Evolutionary conservation across 441 rosid species (phyloP).

Genomic region (Manihot esculenta): DNA sequence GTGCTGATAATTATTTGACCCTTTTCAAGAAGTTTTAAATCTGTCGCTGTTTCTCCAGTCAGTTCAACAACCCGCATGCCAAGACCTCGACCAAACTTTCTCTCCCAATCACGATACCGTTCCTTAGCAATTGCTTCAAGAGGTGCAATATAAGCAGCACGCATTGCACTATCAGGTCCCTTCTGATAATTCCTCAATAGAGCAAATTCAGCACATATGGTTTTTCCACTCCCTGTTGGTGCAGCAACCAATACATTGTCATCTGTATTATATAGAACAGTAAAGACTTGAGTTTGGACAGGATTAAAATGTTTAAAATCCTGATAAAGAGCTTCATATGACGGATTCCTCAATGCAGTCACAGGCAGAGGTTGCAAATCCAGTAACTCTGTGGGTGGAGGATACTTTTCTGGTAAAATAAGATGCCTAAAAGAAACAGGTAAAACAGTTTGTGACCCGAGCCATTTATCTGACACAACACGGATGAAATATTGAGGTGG

Average conservation of each 20-base stretch:
- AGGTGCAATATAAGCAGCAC: constrained; percentile 89
- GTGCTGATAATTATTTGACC: constrained; percentile 86
- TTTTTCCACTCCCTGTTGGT: constrained; percentile 97
- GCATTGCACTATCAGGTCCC: constrained; percentile 62
- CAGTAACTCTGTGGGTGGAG: constrained; percentile 93
- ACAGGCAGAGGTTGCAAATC: constrained; percentile 96
- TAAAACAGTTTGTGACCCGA: constrained; percentile 82
- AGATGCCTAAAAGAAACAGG: constrained; percentile 94
- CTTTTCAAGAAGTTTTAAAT: constrained; percentile 81
- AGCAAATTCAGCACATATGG: constrained; percentile 95
- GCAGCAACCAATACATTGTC: constrained; percentile 96
- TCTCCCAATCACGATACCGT: constrained; percentile 75
- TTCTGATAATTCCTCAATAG: constrained; percentile 83
- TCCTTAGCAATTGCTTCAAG: constrained; percentile 89
- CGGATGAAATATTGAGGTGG: constrained; percentile 93
- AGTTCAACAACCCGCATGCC: constrained; percentile 83
- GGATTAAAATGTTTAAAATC: constrained; percentile 93
- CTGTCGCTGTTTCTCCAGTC: constrained; percentile 81
- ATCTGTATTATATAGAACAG: constrained; percentile 76
- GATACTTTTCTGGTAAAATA: constrained; percentile 92
- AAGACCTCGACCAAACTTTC: constrained; percentile 79
- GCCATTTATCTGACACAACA: constrained; percentile 92
- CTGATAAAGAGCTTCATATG: constrained; percentile 80
- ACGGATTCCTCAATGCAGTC: constrained; percentile 83
- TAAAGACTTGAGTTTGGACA: constrained; percentile 95